phyloP scores from a whole-genome alignment of 768 basidiomycete species.

The Fomitopsis pulvina region DNA sequence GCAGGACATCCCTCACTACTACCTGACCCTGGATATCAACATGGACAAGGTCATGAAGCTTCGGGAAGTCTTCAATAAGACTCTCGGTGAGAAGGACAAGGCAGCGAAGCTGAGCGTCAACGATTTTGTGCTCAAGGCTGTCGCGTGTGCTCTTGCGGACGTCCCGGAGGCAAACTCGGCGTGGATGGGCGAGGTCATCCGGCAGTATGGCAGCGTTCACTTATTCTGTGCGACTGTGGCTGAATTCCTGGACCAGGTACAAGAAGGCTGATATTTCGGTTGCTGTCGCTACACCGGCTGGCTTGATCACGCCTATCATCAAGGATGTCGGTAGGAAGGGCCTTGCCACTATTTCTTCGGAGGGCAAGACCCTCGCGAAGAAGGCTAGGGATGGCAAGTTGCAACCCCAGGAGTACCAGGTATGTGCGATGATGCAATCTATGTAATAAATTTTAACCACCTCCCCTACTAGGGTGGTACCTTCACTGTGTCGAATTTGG shows the following conservation, averaged over 20 bases:
- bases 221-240: not conserved
- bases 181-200: slow-evolving; percentile 93
- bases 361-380: slow-evolving; percentile 88
- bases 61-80: slow-evolving; percentile 92
- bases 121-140: slow-evolving; percentile 96
- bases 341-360: slow-evolving; percentile 85
- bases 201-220: slow-evolving; percentile 58
- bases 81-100: slow-evolving; percentile 82
- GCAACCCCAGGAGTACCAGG: slow-evolving; percentile 94
- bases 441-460: not conserved
- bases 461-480: slow-evolving; percentile 68
- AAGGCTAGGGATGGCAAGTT: slow-evolving; percentile 97
- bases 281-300: slow-evolving; percentile 93
- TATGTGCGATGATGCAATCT: slow-evolving; percentile 22
- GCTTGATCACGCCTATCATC: slow-evolving; percentile 96
- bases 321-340: slow-evolving; percentile 92
- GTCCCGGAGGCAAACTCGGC: slow-evolving; percentile 98
- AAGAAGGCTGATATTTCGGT: slow-evolving; percentile 96
- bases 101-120: slow-evolving; percentile 92
- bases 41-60: slow-evolving; percentile 96
- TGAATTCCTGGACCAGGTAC: slow-evolving; percentile 48
- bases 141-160: slow-evolving; percentile 83
- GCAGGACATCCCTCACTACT: slow-evolving; percentile 95
- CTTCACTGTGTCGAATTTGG: slow-evolving; percentile 98
- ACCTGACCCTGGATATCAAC: slow-evolving; percentile 88